Base-by-base conservation (phyloP, 176 grass and related monocot species). In the Triticum timopheevii region DNA sequence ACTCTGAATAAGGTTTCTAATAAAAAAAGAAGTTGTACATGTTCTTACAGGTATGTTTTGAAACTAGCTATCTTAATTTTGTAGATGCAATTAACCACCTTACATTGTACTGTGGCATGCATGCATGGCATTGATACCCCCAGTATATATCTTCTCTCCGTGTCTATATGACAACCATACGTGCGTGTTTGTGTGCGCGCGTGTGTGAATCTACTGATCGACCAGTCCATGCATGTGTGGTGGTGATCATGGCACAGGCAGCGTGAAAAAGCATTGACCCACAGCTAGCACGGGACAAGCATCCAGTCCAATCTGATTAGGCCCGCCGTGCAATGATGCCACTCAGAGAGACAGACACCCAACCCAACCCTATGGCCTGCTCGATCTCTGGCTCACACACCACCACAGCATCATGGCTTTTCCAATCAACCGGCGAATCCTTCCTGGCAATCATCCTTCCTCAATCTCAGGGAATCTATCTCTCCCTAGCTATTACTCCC, bases 281-380 rank as follows among this genome's bases (percentile, higher is more conserved):
- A 91, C 85, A 49, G 73, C 73, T 76, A 45, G 69, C 67, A 74
- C 65, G 69, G 69, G 92, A 95, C 89, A 89, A 90, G 69, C 89
- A 88, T 84, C 81, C 80, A 92, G 92, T 97, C 90, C 90, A 94
- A 94, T 97, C 92, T 84, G 93, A 95, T 95, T 84, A 88, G 84
- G 58, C 79, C 80, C 54, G 54, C 24, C 79, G 58, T 76, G 80
- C 86, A 88, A 84, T 94, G 78, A 97, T 97, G 90, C 91, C 85
- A 52, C 82, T 75, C 61, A 80, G 44, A 80, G 85, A 30, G 28
- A 30, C 28, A 30, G 28, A 30, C 28, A 77, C 64, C 42, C 34
- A 76, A 45, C 22, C 25, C 59, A 10, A 15, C 34, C 30, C 80
- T 83, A 30, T 63, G 52, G 52, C 83, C 42, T 11, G 34, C 4